phyloP scores from a whole-genome alignment of 495 filamentous ascomycete genomes.

The Xylaria flabelliformis region DNA sequence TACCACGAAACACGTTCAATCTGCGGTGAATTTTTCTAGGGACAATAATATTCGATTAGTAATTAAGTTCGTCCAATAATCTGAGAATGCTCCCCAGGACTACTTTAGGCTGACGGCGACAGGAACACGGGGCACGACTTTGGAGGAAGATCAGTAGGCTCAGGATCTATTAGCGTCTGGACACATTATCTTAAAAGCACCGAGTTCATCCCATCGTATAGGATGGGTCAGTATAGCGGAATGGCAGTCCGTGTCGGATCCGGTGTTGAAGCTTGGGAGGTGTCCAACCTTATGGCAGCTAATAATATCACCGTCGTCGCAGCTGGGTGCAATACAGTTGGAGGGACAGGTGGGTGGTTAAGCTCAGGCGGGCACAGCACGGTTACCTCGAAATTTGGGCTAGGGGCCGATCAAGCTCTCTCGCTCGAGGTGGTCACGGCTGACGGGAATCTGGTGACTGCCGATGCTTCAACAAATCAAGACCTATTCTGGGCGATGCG shows the following conservation, averaged over 20 bases:
- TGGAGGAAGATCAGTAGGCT: slow-evolving; percentile 36
- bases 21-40: slow-evolving; percentile 66
- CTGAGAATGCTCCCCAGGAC: neutral
- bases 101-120: neutral
- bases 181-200: slow-evolving; percentile 58
- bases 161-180: slow-evolving; percentile 57
- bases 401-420: slow-evolving; percentile 66
- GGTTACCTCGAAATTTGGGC: slow-evolving; percentile 59
- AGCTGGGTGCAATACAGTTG: slow-evolving; percentile 56
- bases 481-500: slow-evolving; percentile 69
- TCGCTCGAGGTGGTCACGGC: slow-evolving; percentile 64
- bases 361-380: slow-evolving; percentile 64
- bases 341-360: slow-evolving; percentile 55
- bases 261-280: slow-evolving; percentile 63
- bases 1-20: slow-evolving; percentile 58
- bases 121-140: slow-evolving; percentile 58
- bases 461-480: slow-evolving; percentile 47
- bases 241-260: slow-evolving; percentile 63
- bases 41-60: slow-evolving; percentile 63
- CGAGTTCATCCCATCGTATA: slow-evolving; percentile 50
- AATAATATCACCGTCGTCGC: slow-evolving; percentile 56
- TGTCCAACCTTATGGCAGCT: slow-evolving; percentile 48
- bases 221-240: slow-evolving; percentile 45
- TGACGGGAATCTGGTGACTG: slow-evolving; percentile 52
- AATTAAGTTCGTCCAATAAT: slow-evolving; percentile 53